A percentile compares a stretch with the other conserved stretches of the same genome.
Evolutionary conservation across 208 protist genomes (phyloP).

Genomic region (Crithidia expoeki): DNA sequence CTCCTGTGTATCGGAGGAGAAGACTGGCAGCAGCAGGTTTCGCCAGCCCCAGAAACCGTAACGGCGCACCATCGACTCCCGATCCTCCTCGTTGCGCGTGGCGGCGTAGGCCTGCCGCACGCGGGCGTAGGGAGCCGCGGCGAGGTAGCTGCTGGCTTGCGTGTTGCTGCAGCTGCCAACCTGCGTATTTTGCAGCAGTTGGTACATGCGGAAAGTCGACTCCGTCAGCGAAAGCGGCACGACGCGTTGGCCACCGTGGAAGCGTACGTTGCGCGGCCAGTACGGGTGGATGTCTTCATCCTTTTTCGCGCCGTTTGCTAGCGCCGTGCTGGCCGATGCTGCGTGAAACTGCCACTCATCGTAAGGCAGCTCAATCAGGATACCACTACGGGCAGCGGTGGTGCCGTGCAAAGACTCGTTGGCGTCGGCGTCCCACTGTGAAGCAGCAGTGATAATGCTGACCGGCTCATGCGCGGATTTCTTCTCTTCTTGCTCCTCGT

Average conservation of each 20-base stretch:
- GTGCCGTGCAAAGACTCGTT: background rate
- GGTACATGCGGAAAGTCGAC: conserved; percentile 22
- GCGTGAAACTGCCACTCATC: conserved; percentile 26
- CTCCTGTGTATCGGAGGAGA: conserved; percentile 10
- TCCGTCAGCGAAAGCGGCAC: conserved; percentile 13
- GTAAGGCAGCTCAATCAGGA: conserved; percentile 26
- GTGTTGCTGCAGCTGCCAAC: conserved; percentile 7
- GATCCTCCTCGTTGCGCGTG: conserved; percentile 14
- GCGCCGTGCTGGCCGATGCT: conserved; percentile 75
- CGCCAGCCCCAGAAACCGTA: conserved; percentile 32
- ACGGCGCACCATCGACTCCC: conserved; percentile 18
- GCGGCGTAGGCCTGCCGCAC: conserved; percentile 19
- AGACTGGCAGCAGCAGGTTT: conserved; percentile 22
- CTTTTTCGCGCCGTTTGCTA: conserved; percentile 85
- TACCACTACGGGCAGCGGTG: background rate
- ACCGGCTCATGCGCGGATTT: background rate
- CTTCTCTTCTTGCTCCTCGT: background rate
- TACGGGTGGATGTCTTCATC: conserved; percentile 93
- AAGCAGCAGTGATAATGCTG: background rate
- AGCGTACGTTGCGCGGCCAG: conserved; percentile 65
- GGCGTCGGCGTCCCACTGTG: background rate
- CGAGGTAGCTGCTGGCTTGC: conserved; percentile 17
- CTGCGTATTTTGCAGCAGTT: conserved; percentile 24
- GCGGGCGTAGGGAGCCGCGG: conserved; percentile 10
- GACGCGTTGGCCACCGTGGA: conserved; percentile 15